Conservation (phyloP, 805 yeast genomes). For the Candida xyloterini region DNA sequence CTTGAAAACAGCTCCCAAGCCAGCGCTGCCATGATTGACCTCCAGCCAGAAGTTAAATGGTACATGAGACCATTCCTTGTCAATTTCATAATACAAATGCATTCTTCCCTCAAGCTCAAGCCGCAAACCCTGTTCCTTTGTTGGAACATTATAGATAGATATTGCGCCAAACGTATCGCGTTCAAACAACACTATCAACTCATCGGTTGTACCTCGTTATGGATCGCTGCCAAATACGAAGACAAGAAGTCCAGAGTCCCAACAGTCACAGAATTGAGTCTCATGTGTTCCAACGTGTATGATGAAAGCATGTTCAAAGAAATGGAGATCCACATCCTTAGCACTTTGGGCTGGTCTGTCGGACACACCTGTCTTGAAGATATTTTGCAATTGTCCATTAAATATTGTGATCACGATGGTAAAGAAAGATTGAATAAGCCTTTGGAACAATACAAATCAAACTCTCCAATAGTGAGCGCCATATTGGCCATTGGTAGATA, state of each 20-base stretch:
- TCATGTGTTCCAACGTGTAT: slow-evolving; percentile 58
- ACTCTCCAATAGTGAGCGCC: slow-evolving; percentile 44
- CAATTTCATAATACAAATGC: slow-evolving; percentile 71
- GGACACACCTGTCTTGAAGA: slow-evolving; percentile 53
- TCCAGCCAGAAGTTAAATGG: slow-evolving; percentile 85
- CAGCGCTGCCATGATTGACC: slow-evolving; percentile 59
- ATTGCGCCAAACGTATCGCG: slow-evolving; percentile 84
- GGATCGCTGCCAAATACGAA: slow-evolving; percentile 86
- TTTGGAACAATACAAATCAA: slow-evolving; percentile 26
- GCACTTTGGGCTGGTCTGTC: slow-evolving; percentile 39
- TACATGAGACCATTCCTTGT: slow-evolving; percentile 69
- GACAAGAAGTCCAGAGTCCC: slow-evolving; percentile 60
- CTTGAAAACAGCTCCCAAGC: slow-evolving; percentile 40
- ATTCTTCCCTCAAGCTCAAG: slow-evolving; percentile 58
- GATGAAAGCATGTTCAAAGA: slow-evolving; percentile 46
- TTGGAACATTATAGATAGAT: slow-evolving; percentile 81
- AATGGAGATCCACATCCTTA: slow-evolving; percentile 44
- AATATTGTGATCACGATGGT: slow-evolving; percentile 34
- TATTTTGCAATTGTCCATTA: slow-evolving; percentile 41
- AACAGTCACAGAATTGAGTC: slow-evolving; percentile 48
- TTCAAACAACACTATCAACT: slow-evolving; percentile 83
- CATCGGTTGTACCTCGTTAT: slow-evolving; percentile 85
- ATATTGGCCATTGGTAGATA: slow-evolving; percentile 53
- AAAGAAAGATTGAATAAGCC: slow-evolving; percentile 28
- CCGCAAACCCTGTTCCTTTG: slow-evolving; percentile 66